A percentile compares a stretch with the other conserved stretches of the same genome.
phyloP scores from a whole-genome alignment of 352 stramenopile species.

The Phytophthora fragariae region DNA sequence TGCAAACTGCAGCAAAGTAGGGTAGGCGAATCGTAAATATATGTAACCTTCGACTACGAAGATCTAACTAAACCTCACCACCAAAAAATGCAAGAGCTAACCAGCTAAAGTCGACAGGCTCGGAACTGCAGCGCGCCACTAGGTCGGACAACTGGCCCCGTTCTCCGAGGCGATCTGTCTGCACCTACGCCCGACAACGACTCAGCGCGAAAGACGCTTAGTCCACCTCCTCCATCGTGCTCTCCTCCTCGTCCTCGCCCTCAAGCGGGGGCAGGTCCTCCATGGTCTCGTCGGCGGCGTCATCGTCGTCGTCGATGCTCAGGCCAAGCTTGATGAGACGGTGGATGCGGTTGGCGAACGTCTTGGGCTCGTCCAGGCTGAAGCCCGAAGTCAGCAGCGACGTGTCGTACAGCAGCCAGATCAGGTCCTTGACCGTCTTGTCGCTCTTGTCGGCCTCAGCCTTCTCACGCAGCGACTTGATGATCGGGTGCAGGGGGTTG shows the following conservation, averaged over 20 bases:
- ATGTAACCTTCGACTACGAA: conserved; percentile 61
- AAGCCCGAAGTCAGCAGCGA: conserved; percentile 99
- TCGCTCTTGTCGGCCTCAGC: conserved; percentile 98
- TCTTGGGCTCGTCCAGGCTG: conserved; percentile 98
- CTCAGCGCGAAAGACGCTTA: conserved; percentile 69
- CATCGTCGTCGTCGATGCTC: conserved; percentile 98
- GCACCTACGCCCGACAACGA: conserved; percentile 16
- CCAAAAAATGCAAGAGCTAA: conserved; percentile 49
- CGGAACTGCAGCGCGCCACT: background rate
- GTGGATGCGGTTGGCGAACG: conserved; percentile 99
- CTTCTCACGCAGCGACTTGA: conserved; percentile 98
- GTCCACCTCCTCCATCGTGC: conserved; percentile 99
- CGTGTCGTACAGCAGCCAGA: conserved; percentile 99
- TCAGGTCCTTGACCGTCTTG: conserved; percentile 99
- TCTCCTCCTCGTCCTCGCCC: conserved; percentile 96
- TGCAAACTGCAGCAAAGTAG: conserved; percentile 12
- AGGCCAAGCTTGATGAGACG: conserved; percentile 99
- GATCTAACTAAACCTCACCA: conserved; percentile 55
- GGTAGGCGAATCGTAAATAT: conserved; percentile 69
- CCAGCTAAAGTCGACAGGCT: conserved; percentile 18
- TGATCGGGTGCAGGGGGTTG: conserved; percentile 99
- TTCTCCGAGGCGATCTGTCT: conserved; percentile 7
- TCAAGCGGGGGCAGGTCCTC: conserved; percentile 98
- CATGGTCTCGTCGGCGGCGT: conserved; percentile 94
- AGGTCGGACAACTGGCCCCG: background rate